Evolutionary conservation across 208 protist genomes (phyloP).

Genomic region (Trypanosoma vivax): DNA sequence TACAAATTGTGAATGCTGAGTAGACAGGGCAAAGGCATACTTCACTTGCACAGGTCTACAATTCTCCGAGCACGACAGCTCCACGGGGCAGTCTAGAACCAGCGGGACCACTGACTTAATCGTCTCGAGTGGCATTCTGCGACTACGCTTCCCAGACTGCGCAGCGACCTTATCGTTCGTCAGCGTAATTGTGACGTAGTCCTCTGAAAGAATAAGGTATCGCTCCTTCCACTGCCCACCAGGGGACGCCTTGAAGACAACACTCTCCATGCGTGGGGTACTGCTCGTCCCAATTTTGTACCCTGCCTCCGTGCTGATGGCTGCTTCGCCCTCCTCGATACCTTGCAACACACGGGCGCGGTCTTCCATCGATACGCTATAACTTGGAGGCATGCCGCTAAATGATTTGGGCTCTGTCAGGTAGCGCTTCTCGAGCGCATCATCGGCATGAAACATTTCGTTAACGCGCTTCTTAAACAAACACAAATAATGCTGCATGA

Average conservation of each 20-base stretch:
- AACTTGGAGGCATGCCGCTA: not conserved
- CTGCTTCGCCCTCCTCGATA: slow-evolving; percentile 55
- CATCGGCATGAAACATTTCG: slow-evolving; percentile 36
- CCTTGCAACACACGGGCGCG: slow-evolving; percentile 39
- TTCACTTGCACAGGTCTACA: not conserved
- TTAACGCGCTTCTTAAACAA: slow-evolving; percentile 69
- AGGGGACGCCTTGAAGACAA: slow-evolving; percentile 74
- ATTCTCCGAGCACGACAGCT: slow-evolving; percentile 5
- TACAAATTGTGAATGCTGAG: slow-evolving; percentile 63
- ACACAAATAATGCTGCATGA: slow-evolving; percentile 79
- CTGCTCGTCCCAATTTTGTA: slow-evolving; percentile 31
- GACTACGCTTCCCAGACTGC: slow-evolving; percentile 51
- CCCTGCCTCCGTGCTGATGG: slow-evolving; percentile 36
- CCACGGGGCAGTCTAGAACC: slow-evolving; percentile 36
- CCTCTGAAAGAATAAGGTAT: slow-evolving; percentile 46
- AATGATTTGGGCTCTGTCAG: slow-evolving; percentile 24
- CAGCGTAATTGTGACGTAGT: slow-evolving; percentile 72
- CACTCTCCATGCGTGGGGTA: slow-evolving; percentile 49
- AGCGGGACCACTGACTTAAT: slow-evolving; percentile 66
- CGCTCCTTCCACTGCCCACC: slow-evolving; percentile 82
- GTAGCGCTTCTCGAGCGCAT: slow-evolving; percentile 26
- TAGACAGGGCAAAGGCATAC: slow-evolving; percentile 61
- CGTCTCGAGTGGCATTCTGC: slow-evolving; percentile 47
- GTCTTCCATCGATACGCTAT: slow-evolving; percentile 35
- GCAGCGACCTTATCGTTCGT: slow-evolving; percentile 51